Percentiles rank a stretch among this genome's conserved stretches.
These are phyloP conservation scores for Xerophyta viscosa DNA, from an alignment of 106 monocot genomes.

Conservation along the genomic window DNA sequence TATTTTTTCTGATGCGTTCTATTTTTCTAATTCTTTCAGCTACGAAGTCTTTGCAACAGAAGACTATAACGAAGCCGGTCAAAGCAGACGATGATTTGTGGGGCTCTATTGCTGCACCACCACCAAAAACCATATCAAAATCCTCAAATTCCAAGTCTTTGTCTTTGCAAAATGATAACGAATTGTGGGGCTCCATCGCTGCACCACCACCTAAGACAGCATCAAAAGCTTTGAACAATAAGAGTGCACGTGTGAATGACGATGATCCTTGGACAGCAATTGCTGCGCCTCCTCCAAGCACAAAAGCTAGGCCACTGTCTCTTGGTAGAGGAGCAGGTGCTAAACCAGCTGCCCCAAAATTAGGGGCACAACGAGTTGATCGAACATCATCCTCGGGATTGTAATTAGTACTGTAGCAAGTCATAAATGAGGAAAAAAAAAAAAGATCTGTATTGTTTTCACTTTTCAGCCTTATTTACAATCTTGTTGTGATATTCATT, in stretches of 20 bases:
- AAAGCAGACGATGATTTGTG: constrained; percentile 59
- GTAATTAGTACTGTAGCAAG: too few species aligned
- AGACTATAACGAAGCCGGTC: constrained; percentile 14
- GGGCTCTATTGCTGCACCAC: constrained; percentile 65
- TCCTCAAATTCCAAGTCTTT: constrained; percentile 15
- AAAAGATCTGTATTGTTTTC: too few species aligned
- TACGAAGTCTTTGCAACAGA: constrained; percentile 19
- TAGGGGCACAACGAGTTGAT: constrained; percentile 80
- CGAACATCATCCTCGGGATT: constrained; percentile 46
- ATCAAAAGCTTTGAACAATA: too few species aligned
- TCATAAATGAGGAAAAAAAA: too few species aligned
- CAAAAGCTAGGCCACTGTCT: constrained; percentile 81
- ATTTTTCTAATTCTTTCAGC: constrained; percentile 8
- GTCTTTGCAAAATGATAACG: constrained; percentile 23
- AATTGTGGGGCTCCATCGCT: constrained; percentile 45
- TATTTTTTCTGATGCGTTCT: too few species aligned
- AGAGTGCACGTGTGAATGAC: constrained; percentile 12
- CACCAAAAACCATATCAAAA: constrained; percentile 40
- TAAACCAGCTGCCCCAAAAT: constrained; percentile 37
- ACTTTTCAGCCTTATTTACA: too few species aligned
- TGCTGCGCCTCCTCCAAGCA: constrained; percentile 84
- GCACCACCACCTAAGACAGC: too few species aligned
- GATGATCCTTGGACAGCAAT: constrained; percentile 85
- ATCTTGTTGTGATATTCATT: too few species aligned
- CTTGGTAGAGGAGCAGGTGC: constrained; percentile 58